Conservation (phyloP, 1,284 basidiomycete genomes). For the Cutaneotrichosporon spelunceum region DNA sequence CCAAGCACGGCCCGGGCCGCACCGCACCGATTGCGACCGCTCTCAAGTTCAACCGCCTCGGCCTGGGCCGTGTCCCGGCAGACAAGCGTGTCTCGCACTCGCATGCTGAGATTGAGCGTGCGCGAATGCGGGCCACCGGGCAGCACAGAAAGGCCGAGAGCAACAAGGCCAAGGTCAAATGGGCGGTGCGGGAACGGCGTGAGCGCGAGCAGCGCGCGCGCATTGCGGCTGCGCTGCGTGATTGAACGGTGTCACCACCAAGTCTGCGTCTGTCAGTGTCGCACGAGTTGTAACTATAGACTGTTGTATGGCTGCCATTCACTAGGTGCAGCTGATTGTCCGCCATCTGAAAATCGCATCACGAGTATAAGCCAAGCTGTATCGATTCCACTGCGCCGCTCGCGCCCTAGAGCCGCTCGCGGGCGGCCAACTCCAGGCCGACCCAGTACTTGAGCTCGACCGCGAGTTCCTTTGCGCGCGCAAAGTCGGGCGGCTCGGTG, state of each 20-base stretch:
- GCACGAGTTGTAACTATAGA: too few relatives aligned
- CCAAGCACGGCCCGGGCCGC: slow-evolving; percentile 33
- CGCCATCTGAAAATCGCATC: too few relatives aligned
- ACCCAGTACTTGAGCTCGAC: slow-evolving; percentile 73
- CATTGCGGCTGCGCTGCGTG: slow-evolving; percentile 31
- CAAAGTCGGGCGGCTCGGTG: slow-evolving; percentile 57
- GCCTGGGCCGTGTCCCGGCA: slow-evolving; percentile 29
- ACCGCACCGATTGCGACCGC: slow-evolving; percentile 42
- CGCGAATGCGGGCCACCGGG: slow-evolving; percentile 30
- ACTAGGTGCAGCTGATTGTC: too few relatives aligned
- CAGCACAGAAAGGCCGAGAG: slow-evolving; percentile 21
- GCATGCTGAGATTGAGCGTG: slow-evolving; percentile 36
- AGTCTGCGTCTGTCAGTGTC: too few relatives aligned
- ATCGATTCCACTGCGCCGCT: background rate
- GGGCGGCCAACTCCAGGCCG: slow-evolving; percentile 68
- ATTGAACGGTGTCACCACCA: too few relatives aligned
- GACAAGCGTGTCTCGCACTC: slow-evolving; percentile 43
- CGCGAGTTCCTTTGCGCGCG: slow-evolving; percentile 59
- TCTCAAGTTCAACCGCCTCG: slow-evolving; percentile 45
- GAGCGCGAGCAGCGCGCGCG: slow-evolving; percentile 41
- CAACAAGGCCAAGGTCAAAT: slow-evolving; percentile 41
- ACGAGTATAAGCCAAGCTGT: background rate
- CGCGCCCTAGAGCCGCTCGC: slow-evolving; percentile 39
- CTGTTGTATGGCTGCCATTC: too few relatives aligned
- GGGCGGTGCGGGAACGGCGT: slow-evolving; percentile 39